These are phyloP conservation scores for Colletotrichum ledebouriae DNA, from an alignment of 2,329 filamentous ascomycete genomes.

Conservation along the genomic window DNA sequence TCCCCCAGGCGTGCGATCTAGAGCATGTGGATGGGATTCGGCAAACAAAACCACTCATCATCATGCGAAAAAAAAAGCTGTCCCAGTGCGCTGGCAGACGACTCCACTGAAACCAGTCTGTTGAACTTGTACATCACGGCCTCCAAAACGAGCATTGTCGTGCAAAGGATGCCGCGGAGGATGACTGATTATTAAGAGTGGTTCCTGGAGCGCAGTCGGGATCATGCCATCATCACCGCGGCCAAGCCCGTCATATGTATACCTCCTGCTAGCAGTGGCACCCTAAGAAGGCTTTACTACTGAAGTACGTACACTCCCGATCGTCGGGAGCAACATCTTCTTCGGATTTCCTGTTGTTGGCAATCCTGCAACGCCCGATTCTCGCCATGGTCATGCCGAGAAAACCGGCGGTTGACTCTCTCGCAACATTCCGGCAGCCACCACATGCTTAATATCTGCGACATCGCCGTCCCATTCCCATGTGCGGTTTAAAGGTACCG, in stretches of 20 bases:
- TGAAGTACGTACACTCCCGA: neutral
- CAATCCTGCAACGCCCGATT: neutral
- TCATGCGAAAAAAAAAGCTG: neutral
- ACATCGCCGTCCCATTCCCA: slow-evolving; percentile 1
- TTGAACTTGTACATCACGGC: neutral
- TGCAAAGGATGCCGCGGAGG: neutral
- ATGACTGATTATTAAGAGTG: slow-evolving; percentile 1
- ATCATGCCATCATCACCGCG: slow-evolving; percentile 33
- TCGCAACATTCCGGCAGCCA: slow-evolving; percentile 19
- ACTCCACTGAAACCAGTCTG: neutral
- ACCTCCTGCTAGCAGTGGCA: neutral
- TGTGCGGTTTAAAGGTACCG: neutral
- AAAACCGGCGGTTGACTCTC: neutral
- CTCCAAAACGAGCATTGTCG: neutral
- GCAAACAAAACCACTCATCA: neutral
- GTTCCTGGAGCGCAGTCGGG: slow-evolving; percentile 8
- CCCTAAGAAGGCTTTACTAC: neutral
- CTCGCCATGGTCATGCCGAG: slow-evolving; percentile 17
- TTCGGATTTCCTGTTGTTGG: slow-evolving; percentile 5
- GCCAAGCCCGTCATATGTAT: neutral
- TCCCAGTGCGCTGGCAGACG: neutral
- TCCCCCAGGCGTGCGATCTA: neutral
- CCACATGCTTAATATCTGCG: neutral
- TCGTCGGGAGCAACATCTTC: slow-evolving; percentile 1
- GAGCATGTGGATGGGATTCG: no score